These are phyloP conservation scores for Gomphus sp. DNA, from an alignment of 1,284 basidiomycete genomes.

Conservation along the genomic window DNA sequence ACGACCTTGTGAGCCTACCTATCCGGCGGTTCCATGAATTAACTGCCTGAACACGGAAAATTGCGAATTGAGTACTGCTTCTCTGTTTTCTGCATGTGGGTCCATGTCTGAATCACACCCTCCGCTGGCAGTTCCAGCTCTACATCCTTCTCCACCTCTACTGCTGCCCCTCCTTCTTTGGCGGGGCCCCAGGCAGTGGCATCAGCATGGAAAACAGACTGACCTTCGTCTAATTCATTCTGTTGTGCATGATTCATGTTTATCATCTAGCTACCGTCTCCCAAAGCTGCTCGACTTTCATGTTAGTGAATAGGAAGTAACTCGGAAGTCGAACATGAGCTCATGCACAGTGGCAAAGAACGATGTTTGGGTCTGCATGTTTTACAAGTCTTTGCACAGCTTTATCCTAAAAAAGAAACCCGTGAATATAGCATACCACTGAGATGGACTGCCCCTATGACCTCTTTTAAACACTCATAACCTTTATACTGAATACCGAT, in stretches of 20 bases:
- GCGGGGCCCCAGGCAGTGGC: too few species aligned
- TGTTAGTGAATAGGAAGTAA: not conserved
- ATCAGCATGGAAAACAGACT: not conserved
- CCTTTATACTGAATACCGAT: not conserved
- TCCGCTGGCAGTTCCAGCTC: too few species aligned
- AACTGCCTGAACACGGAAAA: too few species aligned
- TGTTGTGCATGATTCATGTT: not conserved
- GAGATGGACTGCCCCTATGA: not conserved
- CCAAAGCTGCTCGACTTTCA: not conserved
- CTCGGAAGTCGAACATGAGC: not conserved
- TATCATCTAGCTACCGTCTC: not conserved
- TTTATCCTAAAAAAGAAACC: not conserved
- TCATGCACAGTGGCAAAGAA: constrained; percentile 1
- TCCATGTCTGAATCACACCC: too few species aligned
- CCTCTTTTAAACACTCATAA: not conserved
- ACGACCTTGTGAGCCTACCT: too few species aligned
- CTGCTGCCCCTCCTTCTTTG: too few species aligned
- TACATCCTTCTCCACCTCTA: too few species aligned
- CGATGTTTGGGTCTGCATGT: not conserved
- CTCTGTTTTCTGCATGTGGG: too few species aligned
- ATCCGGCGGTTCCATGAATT: too few species aligned
- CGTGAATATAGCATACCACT: not conserved
- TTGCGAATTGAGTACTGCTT: too few species aligned
- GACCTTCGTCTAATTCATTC: constrained; percentile 1
- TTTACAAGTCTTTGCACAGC: not conserved